Evolutionary conservation across 805 yeast species (phyloP).

Genomic region (Tetrapisispora nanseiensis): DNA sequence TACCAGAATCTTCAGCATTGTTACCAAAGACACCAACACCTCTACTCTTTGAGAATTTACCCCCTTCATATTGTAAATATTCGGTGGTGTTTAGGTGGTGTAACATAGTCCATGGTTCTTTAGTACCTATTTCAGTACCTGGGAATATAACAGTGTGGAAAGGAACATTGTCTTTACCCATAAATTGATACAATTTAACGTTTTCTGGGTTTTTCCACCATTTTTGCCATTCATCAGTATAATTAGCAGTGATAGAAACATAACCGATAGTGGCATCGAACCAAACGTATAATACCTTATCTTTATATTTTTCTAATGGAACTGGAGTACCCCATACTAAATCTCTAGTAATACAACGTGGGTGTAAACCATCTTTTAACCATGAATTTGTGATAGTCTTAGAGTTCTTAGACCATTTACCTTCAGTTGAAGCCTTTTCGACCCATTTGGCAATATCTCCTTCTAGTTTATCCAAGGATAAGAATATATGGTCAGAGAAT

Average conservation of each 20-base stretch:
- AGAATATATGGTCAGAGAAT: constrained; percentile 76
- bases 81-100: constrained; percentile 92
- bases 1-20: constrained; percentile 88
- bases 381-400: constrained; percentile 83
- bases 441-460: constrained; percentile 67
- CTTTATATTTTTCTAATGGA: constrained; percentile 74
- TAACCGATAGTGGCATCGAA: constrained; percentile 98
- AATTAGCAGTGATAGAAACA: constrained; percentile 90
- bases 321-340: constrained; percentile 98
- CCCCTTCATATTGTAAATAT: constrained; percentile 94
- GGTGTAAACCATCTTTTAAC: constrained; percentile 86
- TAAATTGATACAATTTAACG: constrained; percentile 85
- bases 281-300: constrained; percentile 96
- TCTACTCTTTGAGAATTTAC: constrained; percentile 96
- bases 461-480: constrained; percentile 77
- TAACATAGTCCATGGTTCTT: constrained; percentile 80
- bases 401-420: constrained; percentile 88
- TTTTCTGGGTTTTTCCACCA: constrained; percentile 97
- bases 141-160: constrained; percentile 99
- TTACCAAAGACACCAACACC: constrained; percentile 97
- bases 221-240: constrained; percentile 64
- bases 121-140: constrained; percentile 79
- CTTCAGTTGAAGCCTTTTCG: constrained; percentile 52
- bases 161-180: constrained; percentile 99
- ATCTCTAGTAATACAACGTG: constrained; percentile 96